Evolutionary conservation across 2,329 filamentous ascomycete species (phyloP).

Genomic region (Cladophialophora psammophila): DNA sequence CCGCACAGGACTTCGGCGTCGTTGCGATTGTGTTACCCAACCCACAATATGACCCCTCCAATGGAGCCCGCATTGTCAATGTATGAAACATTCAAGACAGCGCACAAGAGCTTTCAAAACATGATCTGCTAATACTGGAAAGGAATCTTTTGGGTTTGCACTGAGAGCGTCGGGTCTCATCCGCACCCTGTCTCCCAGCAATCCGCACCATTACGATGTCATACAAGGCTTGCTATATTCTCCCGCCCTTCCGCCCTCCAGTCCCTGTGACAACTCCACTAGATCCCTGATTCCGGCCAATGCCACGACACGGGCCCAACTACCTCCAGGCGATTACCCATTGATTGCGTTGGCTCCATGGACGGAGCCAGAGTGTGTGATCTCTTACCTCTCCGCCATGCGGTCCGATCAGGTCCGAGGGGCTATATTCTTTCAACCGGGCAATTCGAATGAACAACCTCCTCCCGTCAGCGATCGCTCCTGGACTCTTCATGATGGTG

Average conservation of each 20-base stretch:
- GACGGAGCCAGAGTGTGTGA: slow-evolving; percentile 76
- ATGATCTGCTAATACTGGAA: slow-evolving; percentile 18
- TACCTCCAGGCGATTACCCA: slow-evolving; percentile 71
- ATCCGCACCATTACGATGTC: slow-evolving; percentile 65
- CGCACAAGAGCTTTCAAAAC: background rate
- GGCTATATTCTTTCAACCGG: slow-evolving; percentile 64
- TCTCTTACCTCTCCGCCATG: slow-evolving; percentile 70
- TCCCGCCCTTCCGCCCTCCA: slow-evolving; percentile 67
- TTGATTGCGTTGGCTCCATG: slow-evolving; percentile 86
- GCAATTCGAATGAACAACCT: slow-evolving; percentile 62
- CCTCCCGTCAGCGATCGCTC: slow-evolving; percentile 68
- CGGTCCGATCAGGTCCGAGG: slow-evolving; percentile 68
- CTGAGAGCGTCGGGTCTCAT: slow-evolving; percentile 62
- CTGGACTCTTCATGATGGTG: slow-evolving; percentile 76
- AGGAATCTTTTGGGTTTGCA: slow-evolving; percentile 42
- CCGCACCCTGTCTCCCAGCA: slow-evolving; percentile 76
- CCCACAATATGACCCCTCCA: slow-evolving; percentile 39
- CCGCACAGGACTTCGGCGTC: slow-evolving; percentile 36
- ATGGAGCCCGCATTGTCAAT: slow-evolving; percentile 46
- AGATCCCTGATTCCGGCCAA: slow-evolving; percentile 74
- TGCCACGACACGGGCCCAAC: slow-evolving; percentile 74
- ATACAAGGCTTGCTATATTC: slow-evolving; percentile 86
- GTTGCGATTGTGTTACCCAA: slow-evolving; percentile 39
- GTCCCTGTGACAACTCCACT: slow-evolving; percentile 70
- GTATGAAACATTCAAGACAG: slow-evolving; percentile 42